Evolutionary conservation across 2,329 filamentous ascomycete species (phyloP), one percentile per base, ranked within the genome.

Genomic region (Cephalotrichum gorgonifer): DNA sequence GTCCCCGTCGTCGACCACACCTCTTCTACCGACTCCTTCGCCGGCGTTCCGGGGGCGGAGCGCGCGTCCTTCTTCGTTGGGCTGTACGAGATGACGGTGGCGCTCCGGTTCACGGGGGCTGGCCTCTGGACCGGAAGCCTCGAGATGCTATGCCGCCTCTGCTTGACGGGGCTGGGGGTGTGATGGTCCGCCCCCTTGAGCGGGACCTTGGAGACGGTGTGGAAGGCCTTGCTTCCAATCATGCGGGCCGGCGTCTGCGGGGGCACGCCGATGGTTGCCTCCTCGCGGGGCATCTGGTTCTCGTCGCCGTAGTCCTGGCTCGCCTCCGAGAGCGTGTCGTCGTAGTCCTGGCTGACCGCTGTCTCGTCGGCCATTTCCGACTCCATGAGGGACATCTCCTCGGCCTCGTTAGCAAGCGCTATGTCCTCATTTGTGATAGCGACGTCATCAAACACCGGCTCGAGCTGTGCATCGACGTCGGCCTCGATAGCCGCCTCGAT

Each of bases 141-240:
- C 0, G 75, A 73, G 20, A 66, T 71, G 50, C 74, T 78, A 53
- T 71, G 68, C 55, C 75, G 72, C 28, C 71, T 72, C 54, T 70
- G 71, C 60, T 74, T 77, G 43, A 64, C 55, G 52, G 71, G 62
- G 50, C 68, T 65, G 30, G 75, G 64, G 48, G 76, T 67, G 57
- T 75, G 66, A 59, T 85, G 64, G 57, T 79, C 83, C 23, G 81
- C 81, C 3, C 80, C 71, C 62, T 87, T 88, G 38, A 90, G 66
- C 2, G 86, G 85, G 4, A 90, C 79, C 64, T 89, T 90, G 25
- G 83, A 86, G 0, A 86, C 81, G 0, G 86, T 90, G 62, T 86
- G 79, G 53, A 84, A 78, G 3, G 59, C 56, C 49, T 72, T 71
- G n/a, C 63, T 66, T 4, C 9, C 17, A n/a, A 71, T 57, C 0